Percentiles rank a stretch among this genome's conserved stretches.
phyloP scores from a whole-genome alignment of 2,329 filamentous ascomycete species.

The Paradendryphiella salina region DNA sequence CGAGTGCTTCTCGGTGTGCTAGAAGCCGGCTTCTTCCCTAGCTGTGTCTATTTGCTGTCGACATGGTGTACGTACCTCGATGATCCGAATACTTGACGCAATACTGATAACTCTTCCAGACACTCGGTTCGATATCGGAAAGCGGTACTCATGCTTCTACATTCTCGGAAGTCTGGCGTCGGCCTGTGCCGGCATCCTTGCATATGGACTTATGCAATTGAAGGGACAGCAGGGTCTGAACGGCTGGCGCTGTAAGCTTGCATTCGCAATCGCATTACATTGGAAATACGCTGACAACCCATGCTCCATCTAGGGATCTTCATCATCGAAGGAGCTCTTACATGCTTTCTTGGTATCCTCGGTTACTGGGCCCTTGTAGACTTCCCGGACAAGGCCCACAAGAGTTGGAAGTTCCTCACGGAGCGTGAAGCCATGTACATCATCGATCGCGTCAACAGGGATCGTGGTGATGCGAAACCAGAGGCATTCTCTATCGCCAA shows the following conservation, averaged over 20 bases:
- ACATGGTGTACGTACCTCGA: conserved; percentile 40
- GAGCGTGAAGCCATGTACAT: conserved; percentile 54
- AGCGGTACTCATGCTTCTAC: conserved; percentile 70
- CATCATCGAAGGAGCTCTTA: conserved; percentile 51
- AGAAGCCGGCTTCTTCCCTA: conserved; percentile 48
- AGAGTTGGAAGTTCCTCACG: conserved; percentile 51
- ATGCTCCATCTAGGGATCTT: conserved; percentile 47
- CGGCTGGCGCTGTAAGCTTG: conserved; percentile 48
- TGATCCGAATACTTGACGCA: too few species aligned
- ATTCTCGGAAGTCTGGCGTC: conserved; percentile 68
- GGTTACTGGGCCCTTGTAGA: conserved; percentile 52
- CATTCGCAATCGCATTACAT: conserved; percentile 10
- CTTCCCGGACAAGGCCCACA: conserved; percentile 52
- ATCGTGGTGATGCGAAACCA: conserved; percentile 56
- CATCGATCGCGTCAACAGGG: conserved; percentile 56
- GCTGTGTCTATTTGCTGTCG: conserved; percentile 52
- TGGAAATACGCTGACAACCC: conserved; percentile 30
- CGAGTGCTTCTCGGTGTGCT: conserved; percentile 48
- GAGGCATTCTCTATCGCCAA: conserved; percentile 54
- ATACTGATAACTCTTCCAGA: conserved; percentile 23
- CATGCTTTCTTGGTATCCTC: conserved; percentile 46
- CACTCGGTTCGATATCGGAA: conserved; percentile 66
- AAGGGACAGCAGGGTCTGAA: conserved; percentile 55
- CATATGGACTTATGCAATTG: conserved; percentile 70
- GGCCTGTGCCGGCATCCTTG: conserved; percentile 69